Evolutionary conservation across 257 asterid species (phyloP), one percentile per base, ranked within the genome.

Genomic region (Oldenlandia corymbosa): DNA sequence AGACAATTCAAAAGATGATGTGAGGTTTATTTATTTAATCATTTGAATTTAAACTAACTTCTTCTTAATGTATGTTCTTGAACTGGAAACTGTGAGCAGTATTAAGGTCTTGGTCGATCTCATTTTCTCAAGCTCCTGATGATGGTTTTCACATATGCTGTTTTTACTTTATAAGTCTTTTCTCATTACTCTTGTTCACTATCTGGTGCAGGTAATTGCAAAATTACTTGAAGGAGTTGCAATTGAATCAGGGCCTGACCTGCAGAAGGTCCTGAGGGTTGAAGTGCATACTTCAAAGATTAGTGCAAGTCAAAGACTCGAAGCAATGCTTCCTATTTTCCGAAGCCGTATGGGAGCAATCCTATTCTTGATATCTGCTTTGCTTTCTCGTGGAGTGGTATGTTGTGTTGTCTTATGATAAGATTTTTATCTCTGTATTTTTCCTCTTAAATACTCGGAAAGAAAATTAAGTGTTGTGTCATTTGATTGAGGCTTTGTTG

Each of bases 271-370:
- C 71, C 81, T 90, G 73, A 76, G 85, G 80, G 83, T 90, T 51
- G 68, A 79, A 65, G 66, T 77, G 28, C 90, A 79, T 76, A 77
- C 87, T 34, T 87, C 96, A 50, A 66, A 45, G 46, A 60, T 73
- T 61, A 77, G 69, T 62, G 95, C 92, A 31, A 61, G 77, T 58
- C 73, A 74, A 42, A 83, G 80, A 81, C 90, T 93, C 49, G 88
- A 83, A 75, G 82, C 68, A 27, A 60, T 85, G 90, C 91, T 93
- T 73, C 96, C 99, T 63, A 59, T 81, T 70, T 87, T 77, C 71
- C 81, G 88, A 62, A 85, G 97, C 71, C 99, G 99, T 71, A 67
- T 90, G 89, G 99, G 99, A 73, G 96, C 99, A 42, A 67, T 93
- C 84, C 83, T 93, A n/a, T 93, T 90, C 68, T 71, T 93, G 17